Evolutionary conservation across 2,329 filamentous ascomycete genomes (phyloP).

Genomic region (Cryphonectria carpinicola): DNA sequence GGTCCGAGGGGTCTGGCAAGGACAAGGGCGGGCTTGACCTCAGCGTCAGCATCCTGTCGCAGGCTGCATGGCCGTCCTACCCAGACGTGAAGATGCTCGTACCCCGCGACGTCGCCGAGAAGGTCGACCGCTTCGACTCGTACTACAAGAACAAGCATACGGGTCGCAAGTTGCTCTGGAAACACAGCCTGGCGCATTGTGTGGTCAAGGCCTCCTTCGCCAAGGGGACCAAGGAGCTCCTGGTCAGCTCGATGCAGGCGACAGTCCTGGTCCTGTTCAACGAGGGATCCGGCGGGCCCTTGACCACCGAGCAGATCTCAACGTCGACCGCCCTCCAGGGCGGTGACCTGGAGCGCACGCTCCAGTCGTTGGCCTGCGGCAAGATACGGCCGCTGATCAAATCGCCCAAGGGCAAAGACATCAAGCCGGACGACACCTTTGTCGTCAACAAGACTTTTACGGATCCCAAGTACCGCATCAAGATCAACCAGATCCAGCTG

Average conservation of each 20-base stretch:
- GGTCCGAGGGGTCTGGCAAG: slow-evolving; percentile 52
- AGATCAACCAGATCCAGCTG: slow-evolving; percentile 98
- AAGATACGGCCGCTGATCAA: slow-evolving; percentile 85
- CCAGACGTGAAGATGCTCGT: slow-evolving; percentile 70
- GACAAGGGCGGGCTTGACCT: slow-evolving; percentile 67
- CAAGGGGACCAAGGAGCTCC: slow-evolving; percentile 81
- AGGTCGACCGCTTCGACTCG: slow-evolving; percentile 78
- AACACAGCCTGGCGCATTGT: slow-evolving; percentile 90
- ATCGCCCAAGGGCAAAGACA: slow-evolving; percentile 81
- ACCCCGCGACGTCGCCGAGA: slow-evolving; percentile 73
- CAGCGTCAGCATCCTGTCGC: slow-evolving; percentile 86
- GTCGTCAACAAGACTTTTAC: slow-evolving; percentile 76
- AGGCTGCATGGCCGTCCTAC: slow-evolving; percentile 91
- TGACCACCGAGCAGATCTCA: slow-evolving; percentile 78
- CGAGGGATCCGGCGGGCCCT: slow-evolving; percentile 62
- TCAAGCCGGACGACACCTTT: slow-evolving; percentile 80
- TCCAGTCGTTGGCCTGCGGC: slow-evolving; percentile 93
- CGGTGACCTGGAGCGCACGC: slow-evolving; percentile 80
- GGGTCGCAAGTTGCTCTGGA: slow-evolving; percentile 86
- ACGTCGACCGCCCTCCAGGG: slow-evolving; percentile 75
- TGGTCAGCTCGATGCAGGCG: slow-evolving; percentile 91
- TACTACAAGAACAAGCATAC: slow-evolving; percentile 92
- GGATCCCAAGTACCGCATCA: slow-evolving; percentile 85
- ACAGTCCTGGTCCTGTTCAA: slow-evolving; percentile 93
- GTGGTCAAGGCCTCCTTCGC: slow-evolving; percentile 81